phyloP scores from a whole-genome alignment of 805 yeast genomes.

The Saturnispora ahearnii region DNA sequence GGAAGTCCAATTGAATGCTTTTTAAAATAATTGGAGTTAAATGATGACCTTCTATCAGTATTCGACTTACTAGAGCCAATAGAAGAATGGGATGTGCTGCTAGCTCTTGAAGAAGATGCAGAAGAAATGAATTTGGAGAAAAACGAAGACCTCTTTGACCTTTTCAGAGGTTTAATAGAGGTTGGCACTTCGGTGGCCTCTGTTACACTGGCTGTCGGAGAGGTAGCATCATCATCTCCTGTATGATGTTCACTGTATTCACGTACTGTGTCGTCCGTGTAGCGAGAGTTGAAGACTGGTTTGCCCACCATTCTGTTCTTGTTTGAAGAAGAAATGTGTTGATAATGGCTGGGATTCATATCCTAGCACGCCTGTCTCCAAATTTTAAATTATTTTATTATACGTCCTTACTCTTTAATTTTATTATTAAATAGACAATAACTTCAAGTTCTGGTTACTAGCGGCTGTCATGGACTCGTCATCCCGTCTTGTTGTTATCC shows the following conservation, averaged over 20 bases:
- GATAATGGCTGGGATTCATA: neutral
- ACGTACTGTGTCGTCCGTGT: neutral
- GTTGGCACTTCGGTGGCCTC: neutral
- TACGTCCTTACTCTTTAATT: neutral
- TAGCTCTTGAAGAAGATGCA: slow-evolving; percentile 3
- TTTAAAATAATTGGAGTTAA: slow-evolving; percentile 1
- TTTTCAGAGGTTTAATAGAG: neutral
- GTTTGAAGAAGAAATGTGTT: neutral
- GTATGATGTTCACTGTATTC: neutral
- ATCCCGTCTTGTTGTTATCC: slow-evolving; percentile 30
- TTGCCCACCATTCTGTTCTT: neutral
- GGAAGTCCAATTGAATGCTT: slow-evolving; percentile 1
- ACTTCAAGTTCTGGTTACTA: neutral
- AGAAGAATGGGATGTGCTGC: slow-evolving; percentile 2
- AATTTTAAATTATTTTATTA: neutral
- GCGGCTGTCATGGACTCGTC: slow-evolving; percentile 2
- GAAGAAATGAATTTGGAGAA: slow-evolving; percentile 7
- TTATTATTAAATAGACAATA: neutral
- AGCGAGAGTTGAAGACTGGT: slow-evolving; percentile 3
- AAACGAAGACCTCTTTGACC: slow-evolving; percentile 6
- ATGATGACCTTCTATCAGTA: slow-evolving; percentile 3
- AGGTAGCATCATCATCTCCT: neutral
- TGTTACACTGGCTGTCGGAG: neutral
- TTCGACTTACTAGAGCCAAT: neutral
- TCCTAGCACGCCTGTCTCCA: neutral